phyloP scores from a whole-genome alignment of 2,329 filamentous ascomycete species.

The Aureobasidium sp. region DNA sequence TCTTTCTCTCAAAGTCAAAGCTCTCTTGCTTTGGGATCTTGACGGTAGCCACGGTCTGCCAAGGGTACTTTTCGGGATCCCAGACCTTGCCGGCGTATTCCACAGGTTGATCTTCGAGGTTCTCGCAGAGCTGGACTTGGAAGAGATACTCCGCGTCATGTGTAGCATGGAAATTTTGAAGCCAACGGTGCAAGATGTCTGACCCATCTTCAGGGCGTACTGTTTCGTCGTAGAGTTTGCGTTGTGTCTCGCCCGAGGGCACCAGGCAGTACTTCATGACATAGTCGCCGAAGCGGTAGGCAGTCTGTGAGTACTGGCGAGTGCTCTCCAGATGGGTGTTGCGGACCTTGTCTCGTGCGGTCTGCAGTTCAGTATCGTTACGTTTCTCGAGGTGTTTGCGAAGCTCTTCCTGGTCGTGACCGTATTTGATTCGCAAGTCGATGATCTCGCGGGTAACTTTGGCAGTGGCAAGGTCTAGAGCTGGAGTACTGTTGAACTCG shows the following conservation, averaged over 20 bases:
- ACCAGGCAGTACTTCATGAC: slow-evolving; percentile 42
- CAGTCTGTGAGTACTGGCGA: slow-evolving; percentile 39
- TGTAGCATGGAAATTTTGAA: slow-evolving; percentile 32
- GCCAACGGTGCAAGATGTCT: slow-evolving; percentile 33
- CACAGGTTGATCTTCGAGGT: slow-evolving; percentile 40
- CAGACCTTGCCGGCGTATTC: slow-evolving; percentile 37
- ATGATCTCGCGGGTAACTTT: slow-evolving; percentile 40
- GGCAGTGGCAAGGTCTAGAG: slow-evolving; percentile 40
- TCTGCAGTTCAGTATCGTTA: slow-evolving; percentile 33
- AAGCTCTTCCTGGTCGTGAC: slow-evolving; percentile 31
- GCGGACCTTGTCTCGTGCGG: slow-evolving; percentile 31
- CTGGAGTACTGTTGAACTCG: slow-evolving; percentile 42
- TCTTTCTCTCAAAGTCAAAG: slow-evolving; percentile 33
- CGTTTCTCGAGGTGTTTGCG: slow-evolving; percentile 35
- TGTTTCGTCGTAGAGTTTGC: slow-evolving; percentile 32
- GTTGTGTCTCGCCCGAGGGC: slow-evolving; percentile 34
- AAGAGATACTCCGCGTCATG: slow-evolving; percentile 38
- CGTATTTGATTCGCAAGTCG: slow-evolving; percentile 33
- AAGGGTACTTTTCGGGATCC: slow-evolving; percentile 41
- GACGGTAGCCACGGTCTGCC: slow-evolving; percentile 37
- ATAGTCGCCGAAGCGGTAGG: slow-evolving; percentile 42
- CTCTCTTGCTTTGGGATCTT: slow-evolving; percentile 35
- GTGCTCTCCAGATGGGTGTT: slow-evolving; percentile 35
- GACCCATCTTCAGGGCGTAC: slow-evolving; percentile 30
- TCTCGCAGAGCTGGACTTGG: slow-evolving; percentile 40